phyloP scores from a whole-genome alignment of 108 stramenopile species.

The Parietichytrium sp. region DNA sequence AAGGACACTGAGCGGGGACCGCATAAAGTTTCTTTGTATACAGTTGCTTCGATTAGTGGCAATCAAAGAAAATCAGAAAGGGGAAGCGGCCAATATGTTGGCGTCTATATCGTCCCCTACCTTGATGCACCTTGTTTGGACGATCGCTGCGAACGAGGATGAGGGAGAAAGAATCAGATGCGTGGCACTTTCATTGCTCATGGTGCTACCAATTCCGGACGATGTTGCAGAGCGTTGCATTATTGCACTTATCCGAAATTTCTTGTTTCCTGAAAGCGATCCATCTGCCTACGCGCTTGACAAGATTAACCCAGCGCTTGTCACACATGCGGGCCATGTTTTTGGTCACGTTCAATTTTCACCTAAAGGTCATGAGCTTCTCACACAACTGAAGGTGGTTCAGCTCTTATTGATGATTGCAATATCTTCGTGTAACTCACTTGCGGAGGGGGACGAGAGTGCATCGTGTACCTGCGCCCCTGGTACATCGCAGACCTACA shows the following conservation, averaged over 20 bases:
- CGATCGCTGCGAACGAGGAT: neutral
- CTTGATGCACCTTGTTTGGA: neutral
- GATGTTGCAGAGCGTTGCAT: neutral
- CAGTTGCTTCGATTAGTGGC: no score
- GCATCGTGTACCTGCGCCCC: neutral
- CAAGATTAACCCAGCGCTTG: no score
- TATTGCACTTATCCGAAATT: neutral
- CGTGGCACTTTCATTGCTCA: neutral
- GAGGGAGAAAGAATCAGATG: neutral
- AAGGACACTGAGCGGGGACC: no score
- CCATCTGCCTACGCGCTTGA: no score
- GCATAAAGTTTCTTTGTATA: no score
- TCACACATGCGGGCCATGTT: constrained; percentile 5
- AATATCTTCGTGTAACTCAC: neutral
- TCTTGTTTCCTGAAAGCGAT: neutral
- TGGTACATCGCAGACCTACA: neutral
- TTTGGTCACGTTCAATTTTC: constrained; percentile 19
- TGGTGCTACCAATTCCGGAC: neutral
- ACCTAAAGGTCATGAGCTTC: neutral
- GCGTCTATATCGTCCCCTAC: neutral
- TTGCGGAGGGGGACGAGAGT: neutral
- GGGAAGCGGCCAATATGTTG: neutral
- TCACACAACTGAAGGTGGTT: neutral
- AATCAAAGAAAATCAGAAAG: no score
- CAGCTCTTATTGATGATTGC: neutral